These are phyloP conservation scores for Auricularia sp. DNA, from an alignment of 768 basidiomycete species.

Conservation along the genomic window DNA sequence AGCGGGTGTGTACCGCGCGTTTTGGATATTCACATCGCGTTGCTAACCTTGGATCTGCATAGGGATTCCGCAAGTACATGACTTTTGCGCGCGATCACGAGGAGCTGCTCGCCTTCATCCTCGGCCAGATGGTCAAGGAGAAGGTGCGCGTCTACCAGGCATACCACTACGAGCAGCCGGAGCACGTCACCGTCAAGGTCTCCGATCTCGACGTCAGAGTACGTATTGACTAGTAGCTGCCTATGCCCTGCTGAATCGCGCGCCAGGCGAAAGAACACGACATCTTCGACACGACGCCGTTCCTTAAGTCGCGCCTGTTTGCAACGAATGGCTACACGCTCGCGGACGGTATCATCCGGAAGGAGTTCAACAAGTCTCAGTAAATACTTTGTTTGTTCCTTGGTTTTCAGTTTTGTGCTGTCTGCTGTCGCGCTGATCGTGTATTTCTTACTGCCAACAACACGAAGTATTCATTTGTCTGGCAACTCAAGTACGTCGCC, in stretches of 20 bases:
- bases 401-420: background rate
- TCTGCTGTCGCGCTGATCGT: background rate
- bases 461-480: too few species aligned
- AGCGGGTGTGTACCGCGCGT: slow-evolving; percentile 53
- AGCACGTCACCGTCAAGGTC: slow-evolving; percentile 62
- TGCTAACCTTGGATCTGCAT: slow-evolving; percentile 2
- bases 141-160: slow-evolving; percentile 77
- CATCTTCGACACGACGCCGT: slow-evolving; percentile 82
- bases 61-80: slow-evolving; percentile 97
- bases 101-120: slow-evolving; percentile 86
- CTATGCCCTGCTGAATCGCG: background rate
- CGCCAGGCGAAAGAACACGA: slow-evolving; percentile 90
- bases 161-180: slow-evolving; percentile 68
- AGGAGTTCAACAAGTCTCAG: slow-evolving; percentile 39
- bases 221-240: slow-evolving; percentile 18
- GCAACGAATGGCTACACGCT: slow-evolving; percentile 79
- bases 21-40: background rate
- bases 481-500: too few species aligned
- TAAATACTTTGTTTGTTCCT: background rate
- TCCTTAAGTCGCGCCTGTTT: slow-evolving; percentile 80
- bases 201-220: slow-evolving; percentile 84
- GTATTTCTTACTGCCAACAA: background rate
- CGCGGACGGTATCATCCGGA: slow-evolving; percentile 58
- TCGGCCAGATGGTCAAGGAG: slow-evolving; percentile 90
- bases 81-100: slow-evolving; percentile 94